Evolutionary conservation across 495 filamentous ascomycete species (phyloP).

Genomic region (Penicillium ochrochloron): DNA sequence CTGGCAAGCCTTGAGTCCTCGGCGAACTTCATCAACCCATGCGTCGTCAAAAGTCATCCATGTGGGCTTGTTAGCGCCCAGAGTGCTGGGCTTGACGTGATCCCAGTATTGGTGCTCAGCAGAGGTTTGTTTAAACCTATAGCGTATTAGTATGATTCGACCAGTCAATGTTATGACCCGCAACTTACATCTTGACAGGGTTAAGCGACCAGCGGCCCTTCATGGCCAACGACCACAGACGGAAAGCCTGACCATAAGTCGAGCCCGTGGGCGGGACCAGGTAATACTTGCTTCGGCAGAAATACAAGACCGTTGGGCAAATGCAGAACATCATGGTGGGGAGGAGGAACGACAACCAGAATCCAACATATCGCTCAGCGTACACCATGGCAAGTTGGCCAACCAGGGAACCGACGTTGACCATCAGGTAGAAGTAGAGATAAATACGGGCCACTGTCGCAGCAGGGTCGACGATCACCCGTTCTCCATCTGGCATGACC

Average conservation of each 20-base stretch:
- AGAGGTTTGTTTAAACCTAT: slow-evolving; percentile 50
- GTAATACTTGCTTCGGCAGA: slow-evolving; percentile 64
- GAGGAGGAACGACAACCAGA: slow-evolving; percentile 75
- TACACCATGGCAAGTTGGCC: slow-evolving; percentile 43
- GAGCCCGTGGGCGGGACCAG: slow-evolving; percentile 63
- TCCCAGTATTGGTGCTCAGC: slow-evolving; percentile 62
- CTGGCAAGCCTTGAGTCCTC: slow-evolving; percentile 70
- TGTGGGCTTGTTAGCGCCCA: slow-evolving; percentile 41
- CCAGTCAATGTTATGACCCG: too few species aligned
- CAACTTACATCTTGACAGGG: slow-evolving; percentile 42
- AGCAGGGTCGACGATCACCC: slow-evolving; percentile 71
- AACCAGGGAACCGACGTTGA: slow-evolving; percentile 54
- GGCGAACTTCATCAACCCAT: slow-evolving; percentile 73
- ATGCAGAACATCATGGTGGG: slow-evolving; percentile 63
- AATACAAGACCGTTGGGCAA: slow-evolving; percentile 65
- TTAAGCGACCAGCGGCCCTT: slow-evolving; percentile 68
- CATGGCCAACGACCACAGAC: slow-evolving; percentile 59
- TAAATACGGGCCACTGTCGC: slow-evolving; percentile 56
- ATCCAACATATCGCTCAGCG: slow-evolving; percentile 67
- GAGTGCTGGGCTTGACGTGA: slow-evolving; percentile 65
- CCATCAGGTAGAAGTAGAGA: slow-evolving; percentile 57
- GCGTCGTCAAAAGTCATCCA: slow-evolving; percentile 79
- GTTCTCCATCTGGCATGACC: slow-evolving; percentile 58
- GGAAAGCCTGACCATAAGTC: slow-evolving; percentile 62
- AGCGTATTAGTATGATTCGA: background rate